A percentile compares a stretch with the other conserved stretches of the same genome.
These are phyloP conservation scores for Flaveria brownii DNA, from an alignment of 129 eudicot species.

Conservation along the genomic window DNA sequence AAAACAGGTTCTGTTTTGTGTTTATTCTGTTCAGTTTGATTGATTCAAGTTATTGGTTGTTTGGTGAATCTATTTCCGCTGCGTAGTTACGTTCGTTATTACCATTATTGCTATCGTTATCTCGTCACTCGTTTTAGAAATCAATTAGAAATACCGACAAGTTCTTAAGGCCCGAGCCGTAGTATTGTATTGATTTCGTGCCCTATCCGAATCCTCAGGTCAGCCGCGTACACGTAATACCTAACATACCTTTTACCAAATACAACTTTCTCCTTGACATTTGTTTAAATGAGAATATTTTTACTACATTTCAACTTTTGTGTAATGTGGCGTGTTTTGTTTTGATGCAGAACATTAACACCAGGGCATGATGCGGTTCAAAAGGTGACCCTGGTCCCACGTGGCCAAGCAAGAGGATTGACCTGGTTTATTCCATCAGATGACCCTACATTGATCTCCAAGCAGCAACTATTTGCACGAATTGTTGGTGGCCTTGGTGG, in stretches of 20 bases:
- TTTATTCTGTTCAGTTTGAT: too few relatives aligned
- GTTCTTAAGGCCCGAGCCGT: too few relatives aligned
- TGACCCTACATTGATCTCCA: slow-evolving; percentile 93
- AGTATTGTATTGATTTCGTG: too few relatives aligned
- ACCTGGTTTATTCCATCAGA: slow-evolving; percentile 97
- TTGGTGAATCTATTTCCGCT: too few relatives aligned
- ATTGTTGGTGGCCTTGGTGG: slow-evolving; percentile 99
- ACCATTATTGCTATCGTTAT: too few relatives aligned
- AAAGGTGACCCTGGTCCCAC: slow-evolving; percentile 92
- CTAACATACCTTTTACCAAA: neutral
- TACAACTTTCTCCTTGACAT: neutral
- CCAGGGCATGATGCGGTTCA: slow-evolving; percentile 99
- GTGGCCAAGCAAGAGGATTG: slow-evolving; percentile 97
- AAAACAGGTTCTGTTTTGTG: too few relatives aligned
- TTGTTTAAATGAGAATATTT: neutral
- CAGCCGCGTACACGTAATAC: too few relatives aligned
- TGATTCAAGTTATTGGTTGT: too few relatives aligned
- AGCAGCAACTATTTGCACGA: slow-evolving; percentile 90
- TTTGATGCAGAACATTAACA: slow-evolving; percentile 74
- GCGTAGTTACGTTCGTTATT: too few relatives aligned
- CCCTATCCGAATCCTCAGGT: too few relatives aligned
- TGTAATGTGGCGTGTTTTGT: neutral
- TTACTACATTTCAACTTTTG: neutral
- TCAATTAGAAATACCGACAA: too few relatives aligned
- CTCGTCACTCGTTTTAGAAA: too few relatives aligned